Base-by-base conservation (phyloP, 192 early-diverging fungal species). In the Radiomyces spectabilis region DNA sequence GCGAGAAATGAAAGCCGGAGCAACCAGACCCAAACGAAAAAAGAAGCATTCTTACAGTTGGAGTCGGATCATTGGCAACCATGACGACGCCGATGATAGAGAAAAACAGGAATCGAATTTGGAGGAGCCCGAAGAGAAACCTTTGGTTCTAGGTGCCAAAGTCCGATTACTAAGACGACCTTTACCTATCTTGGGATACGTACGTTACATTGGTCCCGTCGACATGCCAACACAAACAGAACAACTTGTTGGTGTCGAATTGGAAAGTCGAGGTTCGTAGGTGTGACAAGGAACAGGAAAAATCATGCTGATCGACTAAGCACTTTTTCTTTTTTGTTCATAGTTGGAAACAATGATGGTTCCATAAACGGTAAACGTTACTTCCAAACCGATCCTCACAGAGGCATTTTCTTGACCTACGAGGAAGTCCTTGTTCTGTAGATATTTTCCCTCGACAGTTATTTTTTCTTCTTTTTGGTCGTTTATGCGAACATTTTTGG, bases 221-320 rank as follows among this genome's bases (percentile, higher is more conserved):
- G 19, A 52, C 15, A 37, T 37, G 3, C 39, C 39, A 40, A 40
- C 2, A 4, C 39, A 8, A 18, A 4, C 22, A 3, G 63, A 44
- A 19, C 40, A 49, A 37, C 55, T 44, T 41, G 37, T 55, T 59
- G 64, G 64, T 19, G 57, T 66, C 25, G 64, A 66, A 54, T 50
- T 66, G 0, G 64, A 66, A 48, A 53, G 57, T 21, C 35, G 52
- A 51, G 64, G 64, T 66, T 2, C 26, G 5, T 49, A 26, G 47
- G 13, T 24, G 7, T 25, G 26, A 53, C 15, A 53, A 34, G 21
- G 24, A 39, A 4, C 16, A 53, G 18, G 51, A 34, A 13, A 39
- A 24, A 19, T 18, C 25, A 12, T 34, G 26, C 26, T 34, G 49
- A 1, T 34, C 26, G 9, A 47, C 45, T n/a, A 1, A 9, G 16